Conservation (phyloP, 2,329 filamentous ascomycete genomes). For the Fusarium hainanense region DNA sequence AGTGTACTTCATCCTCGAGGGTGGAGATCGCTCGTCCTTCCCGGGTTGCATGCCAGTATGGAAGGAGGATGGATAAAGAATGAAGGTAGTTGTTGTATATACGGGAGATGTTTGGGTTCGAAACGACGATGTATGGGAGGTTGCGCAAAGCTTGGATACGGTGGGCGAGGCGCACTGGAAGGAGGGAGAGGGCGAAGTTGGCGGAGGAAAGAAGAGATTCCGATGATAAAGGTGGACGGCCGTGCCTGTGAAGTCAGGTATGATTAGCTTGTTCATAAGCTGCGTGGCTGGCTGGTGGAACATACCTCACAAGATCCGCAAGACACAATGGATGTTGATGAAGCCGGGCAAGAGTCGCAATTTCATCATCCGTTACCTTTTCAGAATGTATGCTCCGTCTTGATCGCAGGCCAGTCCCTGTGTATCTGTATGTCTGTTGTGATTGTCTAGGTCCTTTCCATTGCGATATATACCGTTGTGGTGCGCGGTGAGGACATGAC, state of each 20-base stretch:
- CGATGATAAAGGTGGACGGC: constrained; percentile 84
- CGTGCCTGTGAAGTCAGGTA: constrained; percentile 61
- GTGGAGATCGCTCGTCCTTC: constrained; percentile 59
- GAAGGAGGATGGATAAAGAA: constrained; percentile 88
- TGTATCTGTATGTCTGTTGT: background rate
- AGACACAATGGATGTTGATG: constrained; percentile 85
- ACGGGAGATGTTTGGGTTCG: constrained; percentile 92
- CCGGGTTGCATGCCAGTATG: constrained; percentile 71
- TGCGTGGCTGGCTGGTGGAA: background rate
- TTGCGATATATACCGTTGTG: constrained; percentile 17
- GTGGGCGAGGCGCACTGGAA: constrained; percentile 91
- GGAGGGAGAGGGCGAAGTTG: constrained; percentile 93
- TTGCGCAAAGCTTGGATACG: constrained; percentile 94
- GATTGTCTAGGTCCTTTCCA: constrained; percentile 13
- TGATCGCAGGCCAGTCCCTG: background rate
- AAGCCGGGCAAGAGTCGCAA: constrained; percentile 80
- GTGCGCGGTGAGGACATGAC: background rate
- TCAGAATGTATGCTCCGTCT: constrained; percentile 36
- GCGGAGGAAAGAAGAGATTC: constrained; percentile 87
- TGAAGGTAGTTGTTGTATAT: constrained; percentile 98
- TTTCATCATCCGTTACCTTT: constrained; percentile 75
- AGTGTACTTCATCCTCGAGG: constrained; percentile 87
- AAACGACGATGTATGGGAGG: constrained; percentile 96
- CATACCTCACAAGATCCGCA: constrained; percentile 86
- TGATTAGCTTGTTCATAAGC: background rate